phyloP scores from a whole-genome alignment of 768 basidiomycete genomes.

The Lentinus brumalis region DNA sequence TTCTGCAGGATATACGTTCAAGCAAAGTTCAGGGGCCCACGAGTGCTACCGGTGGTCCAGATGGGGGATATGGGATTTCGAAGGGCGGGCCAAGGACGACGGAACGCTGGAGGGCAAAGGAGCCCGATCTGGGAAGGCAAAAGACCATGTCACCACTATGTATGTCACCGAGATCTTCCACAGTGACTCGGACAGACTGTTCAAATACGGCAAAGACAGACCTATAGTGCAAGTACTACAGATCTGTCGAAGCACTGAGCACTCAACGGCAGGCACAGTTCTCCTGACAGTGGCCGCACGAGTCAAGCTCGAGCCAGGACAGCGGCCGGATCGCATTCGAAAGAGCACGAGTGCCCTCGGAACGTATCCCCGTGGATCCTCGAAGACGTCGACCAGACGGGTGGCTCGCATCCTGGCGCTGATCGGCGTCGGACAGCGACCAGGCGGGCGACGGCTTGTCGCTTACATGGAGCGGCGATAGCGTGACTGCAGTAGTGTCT shows the following conservation, averaged over 20 bases:
- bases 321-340: neutral
- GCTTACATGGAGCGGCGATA: no score
- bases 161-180: no score
- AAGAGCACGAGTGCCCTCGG: no score
- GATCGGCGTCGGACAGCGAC: no score
- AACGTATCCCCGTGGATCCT: no score
- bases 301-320: neutral
- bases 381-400: no score
- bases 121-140: neutral
- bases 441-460: no score
- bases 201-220: neutral
- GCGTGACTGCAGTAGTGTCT: no score
- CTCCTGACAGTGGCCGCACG: neutral
- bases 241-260: neutral
- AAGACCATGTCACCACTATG: no score
- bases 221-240: no score
- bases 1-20: neutral
- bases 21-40: constrained; percentile 7
- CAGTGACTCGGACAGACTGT: no score
- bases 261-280: neutral
- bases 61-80: neutral
- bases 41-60: neutral
- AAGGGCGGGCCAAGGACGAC: neutral
- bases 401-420: no score
- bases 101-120: neutral